Evolutionary conservation across 768 basidiomycete species (phyloP), one percentile per base, ranked within the genome.

Genomic region (Lepiota venenata): DNA sequence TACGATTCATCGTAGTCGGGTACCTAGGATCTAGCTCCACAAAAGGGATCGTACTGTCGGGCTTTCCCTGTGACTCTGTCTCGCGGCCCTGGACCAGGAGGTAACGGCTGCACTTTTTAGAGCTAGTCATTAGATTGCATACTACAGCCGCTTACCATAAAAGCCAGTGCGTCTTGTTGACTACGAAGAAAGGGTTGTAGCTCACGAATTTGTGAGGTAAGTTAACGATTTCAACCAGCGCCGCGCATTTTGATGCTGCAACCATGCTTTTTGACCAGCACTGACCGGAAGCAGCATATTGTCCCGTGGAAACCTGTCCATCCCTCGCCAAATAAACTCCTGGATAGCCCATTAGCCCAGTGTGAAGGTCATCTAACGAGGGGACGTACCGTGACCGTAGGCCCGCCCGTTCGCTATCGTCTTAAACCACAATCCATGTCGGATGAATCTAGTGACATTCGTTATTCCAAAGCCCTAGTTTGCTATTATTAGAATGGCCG

Each of bases 241-340:
- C 83, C 15, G 80, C 74, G 42, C 84, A 83, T 45, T 71, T 73
- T 0, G 66, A 67, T 14, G 83, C 78, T 2, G 63, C 56, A 6
- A 78, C 71, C 32, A 63, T 68, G 58, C 83, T 83, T 60, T 81
- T 82, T 41, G 63, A 65, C 85, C 85, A 87, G 2, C 66, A 58
- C 5, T 65, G 55, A n/a, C 69, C 52, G 22, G 60, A 62, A 1
- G 35, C 35, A 0, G 80, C 74, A 59, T 83, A 85, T 14, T 42
- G 21, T 0, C 69, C 62, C 67, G 79, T 74, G 0, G 84, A 85
- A 1, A 76, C 60, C 1, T 41, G 52, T 3, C 74, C 83, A 29
- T 87, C 83, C 60, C 80, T 83, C 3, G 83, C 80, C 46, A 87
- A 80, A 61, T 88, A 89, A 0, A 88, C 84, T 3, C 87, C 84